Evolutionary conservation across 257 asterid species (phyloP), one percentile per base, ranked within the genome.

Genomic region (Apocynum venetum): DNA sequence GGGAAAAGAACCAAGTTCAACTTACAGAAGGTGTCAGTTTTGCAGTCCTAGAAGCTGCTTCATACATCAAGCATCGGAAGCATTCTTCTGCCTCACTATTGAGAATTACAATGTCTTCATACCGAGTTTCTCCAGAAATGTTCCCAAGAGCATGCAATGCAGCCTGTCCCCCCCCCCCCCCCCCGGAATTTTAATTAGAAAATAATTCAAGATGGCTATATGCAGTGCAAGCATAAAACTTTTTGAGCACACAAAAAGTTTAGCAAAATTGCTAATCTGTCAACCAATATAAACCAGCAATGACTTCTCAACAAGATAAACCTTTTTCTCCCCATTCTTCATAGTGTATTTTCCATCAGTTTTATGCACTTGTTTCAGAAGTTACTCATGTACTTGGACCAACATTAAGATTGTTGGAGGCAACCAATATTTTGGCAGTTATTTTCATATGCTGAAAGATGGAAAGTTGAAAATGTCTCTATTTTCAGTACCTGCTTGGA

Each of bases 11-110:
- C 38, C 72, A 76, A 75, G 67, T 60, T 76, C 1, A 61, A 84
- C 96, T 88, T 84, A 95, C 99, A 17, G 97, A 93, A 72, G 94
- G 97, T 72, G 92, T 89, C 87, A 96, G 85, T 89, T 96, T 96
- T 46, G 98, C 68, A 55, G 97, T 86, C 82, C 77, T 86, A 66
- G 98, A 88, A 77, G 99, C 94, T 79, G 86, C 81, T 76, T 90
- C 93, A 80, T 91, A 96, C 78, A 93, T 85, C 79, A 96, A 80
- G 69, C 87, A 88, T 71, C 84, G 87, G 38, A 93, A 94, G 68
- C 80, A 88, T 86, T 91, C 95, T 87, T 96, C 99, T 31, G 97
- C 93, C 51, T 73, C 85, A 81, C 84, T 85, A 77, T 88, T 83
- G 60, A 91, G 90, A 76, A 93, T 67, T 77, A 80, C 79, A 66